Conservation (phyloP, 108 stramenopile genomes). For the Nitzschia sp. region DNA sequence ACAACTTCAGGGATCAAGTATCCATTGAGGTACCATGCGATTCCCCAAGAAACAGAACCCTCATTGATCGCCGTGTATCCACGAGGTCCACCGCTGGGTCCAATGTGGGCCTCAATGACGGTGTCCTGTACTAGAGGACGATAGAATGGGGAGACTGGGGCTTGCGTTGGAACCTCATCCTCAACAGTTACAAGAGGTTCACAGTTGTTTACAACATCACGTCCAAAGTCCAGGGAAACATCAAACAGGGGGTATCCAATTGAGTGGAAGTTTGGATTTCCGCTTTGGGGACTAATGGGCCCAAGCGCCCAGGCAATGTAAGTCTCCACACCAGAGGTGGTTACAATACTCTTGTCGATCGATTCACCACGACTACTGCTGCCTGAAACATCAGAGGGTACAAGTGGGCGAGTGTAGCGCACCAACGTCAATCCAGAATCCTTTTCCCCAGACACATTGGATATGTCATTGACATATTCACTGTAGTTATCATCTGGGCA, state of each 20-base stretch:
- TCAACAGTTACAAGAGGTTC: constrained; percentile 2
- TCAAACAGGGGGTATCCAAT: background rate
- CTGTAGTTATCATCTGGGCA: constrained; percentile 11
- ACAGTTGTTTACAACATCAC: constrained; percentile 26
- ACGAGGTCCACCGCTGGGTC: constrained; percentile 25
- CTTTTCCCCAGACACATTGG: constrained; percentile 15
- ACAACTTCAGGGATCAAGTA: constrained; percentile 29
- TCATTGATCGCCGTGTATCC: constrained; percentile 26
- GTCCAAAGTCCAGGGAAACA: constrained; percentile 26
- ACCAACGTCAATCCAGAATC: constrained; percentile 22
- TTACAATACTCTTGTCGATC: constrained; percentile 15
- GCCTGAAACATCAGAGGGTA: background rate
- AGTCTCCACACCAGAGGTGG: constrained; percentile 16
- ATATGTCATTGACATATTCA: constrained; percentile 1
- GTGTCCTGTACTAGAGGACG: constrained; percentile 14
- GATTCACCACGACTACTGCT: background rate
- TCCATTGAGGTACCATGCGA: constrained; percentile 35
- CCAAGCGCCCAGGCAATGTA: constrained; percentile 32
- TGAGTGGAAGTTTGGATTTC: constrained; percentile 21
- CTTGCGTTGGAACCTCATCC: constrained; percentile 3
- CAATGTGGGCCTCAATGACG: constrained; percentile 14
- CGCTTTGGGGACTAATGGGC: constrained; percentile 14
- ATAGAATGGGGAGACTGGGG: constrained; percentile 11
- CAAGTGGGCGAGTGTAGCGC: constrained; percentile 24
- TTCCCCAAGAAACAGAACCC: constrained; percentile 22